Percentiles rank a stretch among this genome's conserved stretches.
phyloP scores from a whole-genome alignment of 1,139 yeast species.

The Candida sanyaensis region DNA sequence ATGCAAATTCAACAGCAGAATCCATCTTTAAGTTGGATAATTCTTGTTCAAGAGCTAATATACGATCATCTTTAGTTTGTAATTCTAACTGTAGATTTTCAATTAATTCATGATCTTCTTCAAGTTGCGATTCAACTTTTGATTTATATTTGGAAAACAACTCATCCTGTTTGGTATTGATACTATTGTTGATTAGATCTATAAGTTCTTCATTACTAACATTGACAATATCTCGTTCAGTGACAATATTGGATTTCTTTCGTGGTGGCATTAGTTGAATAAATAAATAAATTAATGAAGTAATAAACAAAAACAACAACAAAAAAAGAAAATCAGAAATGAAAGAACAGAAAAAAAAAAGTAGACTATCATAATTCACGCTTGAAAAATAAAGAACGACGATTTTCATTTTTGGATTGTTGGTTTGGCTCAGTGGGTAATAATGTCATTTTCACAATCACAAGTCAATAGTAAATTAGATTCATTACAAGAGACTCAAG shows the following conservation, averaged over 20 bases:
- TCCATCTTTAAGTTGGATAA: constrained; percentile 6
- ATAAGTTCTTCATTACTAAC: constrained; percentile 29
- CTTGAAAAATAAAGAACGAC: neutral
- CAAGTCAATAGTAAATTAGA: constrained; percentile 58
- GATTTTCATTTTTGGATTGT: neutral
- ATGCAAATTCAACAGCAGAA: constrained; percentile 20
- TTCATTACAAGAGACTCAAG: constrained; percentile 74
- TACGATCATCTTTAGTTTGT: constrained; percentile 26
- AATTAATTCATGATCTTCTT: constrained; percentile 30
- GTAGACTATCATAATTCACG: too few species aligned
- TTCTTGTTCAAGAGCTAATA: constrained; percentile 22
- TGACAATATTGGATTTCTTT: constrained; percentile 10
- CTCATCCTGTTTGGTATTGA: constrained; percentile 39
- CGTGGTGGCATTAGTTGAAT: constrained; percentile 3
- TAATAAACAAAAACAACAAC: neutral
- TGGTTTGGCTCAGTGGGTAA: neutral
- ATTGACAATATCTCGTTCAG: constrained; percentile 36
- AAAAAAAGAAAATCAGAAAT: neutral
- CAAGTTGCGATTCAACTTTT: constrained; percentile 29
- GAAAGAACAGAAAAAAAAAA: neutral
- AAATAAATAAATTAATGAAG: neutral
- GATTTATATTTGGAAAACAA: constrained; percentile 30
- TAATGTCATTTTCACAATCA: constrained; percentile 64
- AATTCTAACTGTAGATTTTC: constrained; percentile 27
- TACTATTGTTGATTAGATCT: constrained; percentile 32